These are phyloP conservation scores for Suillus hirtellus DNA, from an alignment of 768 basidiomycete species.

Conservation along the genomic window DNA sequence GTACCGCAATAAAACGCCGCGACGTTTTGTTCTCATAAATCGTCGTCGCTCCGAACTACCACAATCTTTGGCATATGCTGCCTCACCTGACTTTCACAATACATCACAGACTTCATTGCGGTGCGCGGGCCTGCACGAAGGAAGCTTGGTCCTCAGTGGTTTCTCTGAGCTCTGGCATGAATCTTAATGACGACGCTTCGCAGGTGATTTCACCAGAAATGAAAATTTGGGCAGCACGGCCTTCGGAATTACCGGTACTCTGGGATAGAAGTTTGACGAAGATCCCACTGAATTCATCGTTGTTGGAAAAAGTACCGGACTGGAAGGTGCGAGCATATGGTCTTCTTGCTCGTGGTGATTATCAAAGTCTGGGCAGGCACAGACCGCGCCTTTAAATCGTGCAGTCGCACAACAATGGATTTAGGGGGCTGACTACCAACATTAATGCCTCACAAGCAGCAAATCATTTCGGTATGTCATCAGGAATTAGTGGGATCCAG, in stretches of 20 bases:
- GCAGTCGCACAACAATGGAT: slow-evolving; percentile 45
- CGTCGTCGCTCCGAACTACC: neutral
- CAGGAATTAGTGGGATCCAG: neutral
- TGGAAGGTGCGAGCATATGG: slow-evolving; percentile 39
- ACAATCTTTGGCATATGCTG: neutral
- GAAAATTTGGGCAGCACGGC: neutral
- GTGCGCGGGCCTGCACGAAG: neutral
- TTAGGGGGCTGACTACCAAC: slow-evolving; percentile 36
- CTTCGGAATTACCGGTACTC: neutral
- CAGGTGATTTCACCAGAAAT: neutral
- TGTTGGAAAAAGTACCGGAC: slow-evolving; percentile 41
- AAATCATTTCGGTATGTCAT: slow-evolving; percentile 32
- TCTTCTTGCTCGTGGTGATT: slow-evolving; percentile 47
- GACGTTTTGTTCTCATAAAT: neutral
- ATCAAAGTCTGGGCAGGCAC: slow-evolving; percentile 25
- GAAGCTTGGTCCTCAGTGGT: neutral
- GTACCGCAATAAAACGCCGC: neutral
- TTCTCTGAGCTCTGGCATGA: neutral
- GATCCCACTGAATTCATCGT: slow-evolving; percentile 34
- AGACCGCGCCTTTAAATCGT: slow-evolving; percentile 39
- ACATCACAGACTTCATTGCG: neutral
- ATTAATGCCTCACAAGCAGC: slow-evolving; percentile 17
- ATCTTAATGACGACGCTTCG: neutral
- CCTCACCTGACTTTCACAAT: neutral
- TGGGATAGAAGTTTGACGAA: slow-evolving; percentile 31